phyloP scores from a whole-genome alignment of 2,329 filamentous ascomycete genomes.

The Exophiala alcalophila region DNA sequence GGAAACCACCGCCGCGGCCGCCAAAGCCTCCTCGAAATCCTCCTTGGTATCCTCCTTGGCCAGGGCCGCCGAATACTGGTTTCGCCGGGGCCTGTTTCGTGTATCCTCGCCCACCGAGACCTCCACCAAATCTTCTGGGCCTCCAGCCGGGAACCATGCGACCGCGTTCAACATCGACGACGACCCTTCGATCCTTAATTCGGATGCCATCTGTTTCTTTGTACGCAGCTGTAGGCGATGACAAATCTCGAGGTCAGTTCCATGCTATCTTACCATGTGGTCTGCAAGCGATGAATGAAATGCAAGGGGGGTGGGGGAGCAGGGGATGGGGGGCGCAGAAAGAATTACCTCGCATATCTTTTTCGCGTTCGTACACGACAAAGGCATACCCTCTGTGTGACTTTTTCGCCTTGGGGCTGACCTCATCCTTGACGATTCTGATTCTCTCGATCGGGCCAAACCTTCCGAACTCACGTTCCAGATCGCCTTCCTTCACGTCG shows the following conservation, averaged over 20 bases:
- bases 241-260: conserved; percentile 38
- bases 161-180: conserved; percentile 94
- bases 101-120: conserved; percentile 87
- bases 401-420: conserved; percentile 76
- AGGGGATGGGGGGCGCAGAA: conserved; percentile 35
- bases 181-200: conserved; percentile 86
- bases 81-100: conserved; percentile 75
- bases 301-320: conserved; percentile 27
- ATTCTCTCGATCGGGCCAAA: conserved; percentile 95
- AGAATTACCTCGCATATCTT: conserved; percentile 96
- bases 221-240: conserved; percentile 74
- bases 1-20: conserved; percentile 52
- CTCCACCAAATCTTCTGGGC: conserved; percentile 85
- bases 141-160: conserved; percentile 93
- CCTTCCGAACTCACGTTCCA: conserved; percentile 89
- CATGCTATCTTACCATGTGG: conserved; percentile 30
- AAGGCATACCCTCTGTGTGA: conserved; percentile 90
- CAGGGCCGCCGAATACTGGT: conserved; percentile 63
- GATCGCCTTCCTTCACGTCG: conserved; percentile 80
- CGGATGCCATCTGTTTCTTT: conserved; percentile 82
- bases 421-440: conserved; percentile 77
- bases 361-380: conserved; percentile 93
- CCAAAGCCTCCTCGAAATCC: conserved; percentile 54
- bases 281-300: too few species aligned
- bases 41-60: conserved; percentile 56